Percentiles rank a stretch among this genome's conserved stretches.
Evolutionary conservation across 495 filamentous ascomycete species (phyloP).

Genomic region (Margaritispora aquatica): DNA sequence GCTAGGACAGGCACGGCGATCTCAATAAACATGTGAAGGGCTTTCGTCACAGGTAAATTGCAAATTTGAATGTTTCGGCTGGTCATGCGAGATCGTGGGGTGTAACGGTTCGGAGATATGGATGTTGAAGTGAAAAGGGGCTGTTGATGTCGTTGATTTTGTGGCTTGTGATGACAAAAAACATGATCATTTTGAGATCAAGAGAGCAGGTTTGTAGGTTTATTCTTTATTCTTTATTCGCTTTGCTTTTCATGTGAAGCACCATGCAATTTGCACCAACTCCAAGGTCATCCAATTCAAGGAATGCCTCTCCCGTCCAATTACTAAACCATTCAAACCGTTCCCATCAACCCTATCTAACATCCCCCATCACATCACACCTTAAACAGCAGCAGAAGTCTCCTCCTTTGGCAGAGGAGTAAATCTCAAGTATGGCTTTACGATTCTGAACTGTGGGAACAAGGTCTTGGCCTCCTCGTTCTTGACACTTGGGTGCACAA

Average conservation of each 20-base stretch:
- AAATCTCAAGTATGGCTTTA: constrained; percentile 88
- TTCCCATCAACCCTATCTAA: background rate
- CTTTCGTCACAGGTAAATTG: background rate
- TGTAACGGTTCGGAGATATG: too few relatives aligned
- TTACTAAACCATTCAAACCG: background rate
- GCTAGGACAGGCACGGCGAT: background rate
- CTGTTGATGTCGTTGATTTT: too few relatives aligned
- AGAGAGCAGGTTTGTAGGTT: too few relatives aligned
- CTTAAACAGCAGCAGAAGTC: constrained; percentile 23
- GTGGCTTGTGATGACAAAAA: too few relatives aligned
- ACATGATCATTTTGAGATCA: too few relatives aligned
- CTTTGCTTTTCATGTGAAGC: too few relatives aligned
- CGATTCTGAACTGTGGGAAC: constrained; percentile 84
- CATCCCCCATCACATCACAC: too few relatives aligned
- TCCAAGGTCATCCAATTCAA: too few relatives aligned
- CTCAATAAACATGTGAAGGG: background rate
- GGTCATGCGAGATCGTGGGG: background rate
- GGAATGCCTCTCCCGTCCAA: background rate
- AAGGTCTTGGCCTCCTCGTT: constrained; percentile 82
- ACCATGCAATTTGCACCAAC: too few relatives aligned
- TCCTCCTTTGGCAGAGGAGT: constrained; percentile 55
- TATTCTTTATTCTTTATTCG: too few relatives aligned
- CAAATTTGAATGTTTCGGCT: background rate
- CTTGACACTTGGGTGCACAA: constrained; percentile 84
- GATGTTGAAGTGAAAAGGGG: background rate